Conservation (phyloP, 2,329 filamentous ascomycete species). For the Claviceps lovelessii region DNA sequence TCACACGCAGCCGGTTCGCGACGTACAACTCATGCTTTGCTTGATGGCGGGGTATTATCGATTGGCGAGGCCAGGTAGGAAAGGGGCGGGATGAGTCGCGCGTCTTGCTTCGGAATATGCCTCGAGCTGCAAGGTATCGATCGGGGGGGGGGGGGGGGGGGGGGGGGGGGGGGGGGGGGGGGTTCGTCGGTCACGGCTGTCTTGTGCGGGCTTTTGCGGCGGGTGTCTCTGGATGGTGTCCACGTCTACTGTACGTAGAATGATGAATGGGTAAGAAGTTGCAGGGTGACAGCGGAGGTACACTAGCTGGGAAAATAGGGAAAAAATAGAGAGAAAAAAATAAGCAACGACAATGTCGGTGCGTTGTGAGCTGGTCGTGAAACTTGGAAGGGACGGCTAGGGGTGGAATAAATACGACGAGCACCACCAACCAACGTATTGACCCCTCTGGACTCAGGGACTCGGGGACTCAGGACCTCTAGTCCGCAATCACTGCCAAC, state of each 20-base stretch:
- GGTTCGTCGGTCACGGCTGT: not conserved
- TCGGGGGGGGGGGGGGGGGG: not conserved
- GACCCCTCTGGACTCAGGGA: no score
- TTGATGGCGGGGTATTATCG: slow-evolving; percentile 15
- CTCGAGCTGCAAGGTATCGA: not conserved
- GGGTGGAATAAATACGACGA: not conserved
- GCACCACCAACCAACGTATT: not conserved
- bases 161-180: no score
- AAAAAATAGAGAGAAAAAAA: no score
- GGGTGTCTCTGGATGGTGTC: not conserved
- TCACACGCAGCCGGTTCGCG: slow-evolving; percentile 1
- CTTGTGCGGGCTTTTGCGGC: not conserved
- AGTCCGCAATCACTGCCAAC: no score
- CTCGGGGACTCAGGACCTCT: no score
- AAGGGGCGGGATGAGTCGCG: not conserved
- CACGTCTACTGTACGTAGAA: not conserved
- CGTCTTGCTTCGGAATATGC: not conserved
- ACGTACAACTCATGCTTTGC: slow-evolving; percentile 20
- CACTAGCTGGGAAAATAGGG: no score
- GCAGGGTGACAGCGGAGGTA: not conserved
- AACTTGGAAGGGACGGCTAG: not conserved
- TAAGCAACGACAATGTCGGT: not conserved
- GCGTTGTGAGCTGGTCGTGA: not conserved
- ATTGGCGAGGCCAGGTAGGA: not conserved
- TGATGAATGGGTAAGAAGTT: not conserved